phyloP scores from a whole-genome alignment of 305 asterid species.

The Fraxinus nigra region DNA sequence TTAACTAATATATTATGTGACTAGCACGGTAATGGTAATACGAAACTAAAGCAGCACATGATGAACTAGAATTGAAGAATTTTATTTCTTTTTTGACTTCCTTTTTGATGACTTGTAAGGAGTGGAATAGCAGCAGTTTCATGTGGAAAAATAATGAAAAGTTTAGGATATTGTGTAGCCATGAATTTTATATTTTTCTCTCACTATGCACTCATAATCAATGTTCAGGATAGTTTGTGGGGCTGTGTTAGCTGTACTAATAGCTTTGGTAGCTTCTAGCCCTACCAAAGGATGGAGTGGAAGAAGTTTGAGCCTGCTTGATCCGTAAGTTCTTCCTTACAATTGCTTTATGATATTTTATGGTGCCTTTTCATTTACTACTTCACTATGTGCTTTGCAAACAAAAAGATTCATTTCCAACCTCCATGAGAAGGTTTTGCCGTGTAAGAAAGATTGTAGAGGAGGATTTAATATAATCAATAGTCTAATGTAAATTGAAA shows the following conservation, averaged over 20 bases:
- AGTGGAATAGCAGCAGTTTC: background rate
- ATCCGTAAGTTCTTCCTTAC: slow-evolving; percentile 65
- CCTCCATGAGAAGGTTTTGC: slow-evolving; percentile 7
- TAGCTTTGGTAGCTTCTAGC: slow-evolving; percentile 97
- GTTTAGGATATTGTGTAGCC: background rate
- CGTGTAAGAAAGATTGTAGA: background rate
- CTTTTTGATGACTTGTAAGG: slow-evolving; percentile 1
- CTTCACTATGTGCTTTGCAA: slow-evolving; percentile 1
- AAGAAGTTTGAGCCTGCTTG: slow-evolving; percentile 94
- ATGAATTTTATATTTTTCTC: slow-evolving; percentile 6
- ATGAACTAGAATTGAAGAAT: background rate
- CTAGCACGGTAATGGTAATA: slow-evolving; percentile 1
- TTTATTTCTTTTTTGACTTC: background rate
- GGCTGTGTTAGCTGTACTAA: slow-evolving; percentile 69
- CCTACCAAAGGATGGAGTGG: slow-evolving; percentile 99
- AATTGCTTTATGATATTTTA: background rate
- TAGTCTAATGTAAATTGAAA: background rate
- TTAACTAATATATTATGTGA: slow-evolving; percentile 4
- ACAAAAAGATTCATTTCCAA: background rate
- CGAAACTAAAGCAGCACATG: slow-evolving; percentile 13
- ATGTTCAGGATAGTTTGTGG: slow-evolving; percentile 69
- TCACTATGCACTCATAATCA: slow-evolving; percentile 2
- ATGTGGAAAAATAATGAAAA: background rate
- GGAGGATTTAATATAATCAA: background rate
- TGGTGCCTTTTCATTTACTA: slow-evolving; percentile 14